Evolutionary conservation across 441 rosid genomes (phyloP).

Genomic region (Jatropha podagrica): DNA sequence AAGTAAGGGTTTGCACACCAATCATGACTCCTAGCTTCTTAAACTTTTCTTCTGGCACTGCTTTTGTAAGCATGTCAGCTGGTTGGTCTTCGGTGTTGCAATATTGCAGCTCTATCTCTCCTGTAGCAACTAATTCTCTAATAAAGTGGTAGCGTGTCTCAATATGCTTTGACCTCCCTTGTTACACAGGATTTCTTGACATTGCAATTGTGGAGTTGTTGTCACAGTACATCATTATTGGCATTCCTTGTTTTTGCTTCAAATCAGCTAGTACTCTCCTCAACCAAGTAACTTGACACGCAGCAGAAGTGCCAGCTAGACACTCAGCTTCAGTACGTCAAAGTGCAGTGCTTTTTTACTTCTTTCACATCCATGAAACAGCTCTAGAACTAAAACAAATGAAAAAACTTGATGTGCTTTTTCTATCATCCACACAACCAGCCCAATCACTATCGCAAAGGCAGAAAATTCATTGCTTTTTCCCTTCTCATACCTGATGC

Average conservation of each 20-base stretch:
- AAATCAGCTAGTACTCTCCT: neutral
- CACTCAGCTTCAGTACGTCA: neutral
- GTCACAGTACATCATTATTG: neutral
- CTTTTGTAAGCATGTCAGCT: neutral
- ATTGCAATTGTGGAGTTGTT: conserved; percentile 8
- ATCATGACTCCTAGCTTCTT: neutral
- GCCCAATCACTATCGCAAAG: neutral
- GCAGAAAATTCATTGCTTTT: neutral
- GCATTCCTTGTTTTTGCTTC: neutral
- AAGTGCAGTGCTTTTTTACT: neutral
- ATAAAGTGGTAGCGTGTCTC: neutral
- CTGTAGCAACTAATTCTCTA: neutral
- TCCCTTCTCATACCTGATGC: neutral
- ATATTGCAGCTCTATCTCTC: neutral
- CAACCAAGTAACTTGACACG: neutral
- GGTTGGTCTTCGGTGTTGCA: neutral
- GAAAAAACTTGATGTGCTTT: neutral
- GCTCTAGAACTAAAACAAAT: neutral
- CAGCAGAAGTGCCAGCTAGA: too few species aligned
- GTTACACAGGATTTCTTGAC: neutral
- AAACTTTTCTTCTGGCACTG: neutral
- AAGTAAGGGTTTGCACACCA: neutral
- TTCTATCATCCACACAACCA: neutral
- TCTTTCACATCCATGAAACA: neutral
- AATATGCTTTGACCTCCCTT: neutral